These are phyloP conservation scores for Phialocephala subalpina DNA, from an alignment of 2,329 filamentous ascomycete genomes.

Conservation along the genomic window DNA sequence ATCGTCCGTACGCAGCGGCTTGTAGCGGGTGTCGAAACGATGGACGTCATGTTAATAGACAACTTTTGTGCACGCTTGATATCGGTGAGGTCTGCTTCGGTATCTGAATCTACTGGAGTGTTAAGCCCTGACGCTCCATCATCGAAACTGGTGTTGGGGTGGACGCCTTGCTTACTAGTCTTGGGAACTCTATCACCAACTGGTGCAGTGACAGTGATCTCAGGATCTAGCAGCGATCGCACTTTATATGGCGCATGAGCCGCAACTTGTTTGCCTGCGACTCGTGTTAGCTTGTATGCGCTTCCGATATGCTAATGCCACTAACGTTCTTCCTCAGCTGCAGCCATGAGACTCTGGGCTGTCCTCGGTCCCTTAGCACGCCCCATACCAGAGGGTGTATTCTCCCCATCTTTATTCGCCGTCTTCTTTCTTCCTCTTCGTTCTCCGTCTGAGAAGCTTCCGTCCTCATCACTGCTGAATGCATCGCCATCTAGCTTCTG, in stretches of 20 bases:
- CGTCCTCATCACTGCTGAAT: conserved; percentile 46
- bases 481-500: conserved; percentile 41
- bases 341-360: conserved; percentile 71
- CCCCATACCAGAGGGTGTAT: conserved; percentile 44
- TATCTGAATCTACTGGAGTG: conserved; percentile 79
- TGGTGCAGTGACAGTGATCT: conserved; percentile 70
- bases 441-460: conserved; percentile 71
- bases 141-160: conserved; percentile 88
- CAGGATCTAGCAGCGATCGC: conserved; percentile 58
- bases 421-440: conserved; percentile 65
- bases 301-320: conserved; percentile 32
- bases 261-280: conserved; percentile 35
- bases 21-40: conserved; percentile 77
- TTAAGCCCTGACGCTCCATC: conserved; percentile 55
- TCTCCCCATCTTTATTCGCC: conserved; percentile 45
- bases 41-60: conserved; percentile 79
- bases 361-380: conserved; percentile 50
- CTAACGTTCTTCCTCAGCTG: conserved; percentile 82
- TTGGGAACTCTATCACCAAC: conserved; percentile 63
- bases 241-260: conserved; percentile 39
- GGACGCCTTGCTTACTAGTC: conserved; percentile 65
- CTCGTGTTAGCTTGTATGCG: conserved; percentile 17
- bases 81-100: conserved; percentile 84
- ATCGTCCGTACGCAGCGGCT: conserved; percentile 90
- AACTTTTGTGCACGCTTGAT: conserved; percentile 90